Evolutionary conservation across 73 alveolate species (phyloP).

Genomic region (Tetrahymena borealis): DNA sequence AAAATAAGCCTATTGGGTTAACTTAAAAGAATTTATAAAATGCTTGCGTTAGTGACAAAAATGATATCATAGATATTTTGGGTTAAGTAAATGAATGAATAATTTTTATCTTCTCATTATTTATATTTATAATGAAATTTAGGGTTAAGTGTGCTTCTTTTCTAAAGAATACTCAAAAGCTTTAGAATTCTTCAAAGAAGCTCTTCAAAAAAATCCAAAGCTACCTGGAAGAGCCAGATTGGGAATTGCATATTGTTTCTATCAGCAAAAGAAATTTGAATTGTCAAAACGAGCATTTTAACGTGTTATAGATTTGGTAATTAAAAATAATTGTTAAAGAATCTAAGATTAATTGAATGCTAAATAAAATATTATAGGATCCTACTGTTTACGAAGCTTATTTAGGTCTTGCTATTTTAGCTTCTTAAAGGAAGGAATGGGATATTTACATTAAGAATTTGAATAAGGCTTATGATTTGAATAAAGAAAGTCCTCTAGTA

Average conservation of each 20-base stretch:
- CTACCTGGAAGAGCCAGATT: neutral
- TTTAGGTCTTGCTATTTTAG: neutral
- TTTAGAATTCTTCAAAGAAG: neutral
- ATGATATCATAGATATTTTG: neutral
- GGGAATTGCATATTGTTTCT: neutral
- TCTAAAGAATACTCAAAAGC: neutral
- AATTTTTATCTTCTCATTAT: neutral
- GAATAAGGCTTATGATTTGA: neutral
- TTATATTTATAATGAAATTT: neutral
- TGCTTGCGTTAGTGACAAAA: neutral
- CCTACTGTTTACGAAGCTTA: neutral
- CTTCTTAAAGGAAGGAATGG: neutral
- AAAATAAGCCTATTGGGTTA: neutral
- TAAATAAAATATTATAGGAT: neutral
- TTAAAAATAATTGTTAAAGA: neutral
- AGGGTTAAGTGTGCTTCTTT: neutral
- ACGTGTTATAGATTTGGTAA: neutral
- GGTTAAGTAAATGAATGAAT: neutral
- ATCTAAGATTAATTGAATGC: neutral
- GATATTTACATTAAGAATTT: neutral
- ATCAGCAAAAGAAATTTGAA: neutral
- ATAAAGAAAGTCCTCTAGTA: neutral
- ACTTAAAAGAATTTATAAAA: neutral
- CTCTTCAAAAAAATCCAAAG: neutral
- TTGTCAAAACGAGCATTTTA: neutral